Conservation (phyloP, 75 land plant genomes). For the Azolla pinnata region DNA sequence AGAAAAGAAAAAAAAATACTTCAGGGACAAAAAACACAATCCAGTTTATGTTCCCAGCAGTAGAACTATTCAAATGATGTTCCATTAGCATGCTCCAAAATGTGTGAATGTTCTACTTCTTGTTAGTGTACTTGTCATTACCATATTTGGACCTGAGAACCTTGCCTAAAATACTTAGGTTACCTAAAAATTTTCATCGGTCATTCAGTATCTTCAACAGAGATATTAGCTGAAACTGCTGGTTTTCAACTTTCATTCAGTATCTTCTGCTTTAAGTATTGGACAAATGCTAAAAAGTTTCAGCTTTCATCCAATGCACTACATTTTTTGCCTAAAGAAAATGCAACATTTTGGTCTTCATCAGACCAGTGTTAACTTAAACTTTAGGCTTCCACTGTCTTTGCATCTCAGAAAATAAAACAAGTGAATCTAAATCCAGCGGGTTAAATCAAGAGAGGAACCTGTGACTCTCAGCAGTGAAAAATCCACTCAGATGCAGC, state of each 20-base stretch:
- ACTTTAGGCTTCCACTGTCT: not conserved
- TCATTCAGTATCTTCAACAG: no score
- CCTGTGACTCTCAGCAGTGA: constrained; percentile 41
- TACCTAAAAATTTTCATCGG: no score
- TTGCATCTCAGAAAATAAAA: not conserved
- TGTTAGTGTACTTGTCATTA: not conserved
- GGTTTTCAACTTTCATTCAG: no score
- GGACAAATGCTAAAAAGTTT: not conserved
- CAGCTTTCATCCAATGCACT: not conserved
- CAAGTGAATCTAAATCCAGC: not conserved
- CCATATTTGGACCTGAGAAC: not conserved
- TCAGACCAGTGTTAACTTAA: no score
- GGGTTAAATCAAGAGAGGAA: not conserved
- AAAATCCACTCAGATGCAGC: constrained; percentile 26
- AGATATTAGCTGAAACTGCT: no score
- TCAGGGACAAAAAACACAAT: not conserved
- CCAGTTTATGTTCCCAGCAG: not conserved
- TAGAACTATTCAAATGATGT: not conserved
- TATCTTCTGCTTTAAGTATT: not conserved
- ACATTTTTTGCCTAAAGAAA: not conserved
- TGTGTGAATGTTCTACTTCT: not conserved
- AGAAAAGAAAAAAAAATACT: not conserved
- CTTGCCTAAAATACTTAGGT: not conserved
- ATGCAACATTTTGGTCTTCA: not conserved
- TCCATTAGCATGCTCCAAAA: not conserved